Conservation (phyloP, 352 stramenopile species). For the Pythium coloratum region DNA sequence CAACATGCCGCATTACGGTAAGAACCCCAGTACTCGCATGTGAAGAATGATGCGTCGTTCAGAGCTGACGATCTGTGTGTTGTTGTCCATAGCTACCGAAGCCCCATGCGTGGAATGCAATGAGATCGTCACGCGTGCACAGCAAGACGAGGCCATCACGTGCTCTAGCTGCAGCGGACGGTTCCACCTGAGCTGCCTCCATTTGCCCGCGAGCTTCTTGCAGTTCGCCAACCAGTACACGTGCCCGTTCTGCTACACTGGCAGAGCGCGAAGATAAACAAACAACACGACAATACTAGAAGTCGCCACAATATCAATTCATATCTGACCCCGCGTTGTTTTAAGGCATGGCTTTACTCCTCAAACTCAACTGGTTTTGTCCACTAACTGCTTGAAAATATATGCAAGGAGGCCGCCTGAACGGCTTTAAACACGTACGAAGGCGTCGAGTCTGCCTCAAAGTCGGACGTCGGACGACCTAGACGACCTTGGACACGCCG, state of each 20-base stretch:
- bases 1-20: constrained; percentile 16
- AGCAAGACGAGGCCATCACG: constrained; percentile 39
- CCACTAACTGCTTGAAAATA: neutral
- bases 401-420: neutral
- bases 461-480: neutral
- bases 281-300: neutral
- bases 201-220: constrained; percentile 54
- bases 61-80: neutral
- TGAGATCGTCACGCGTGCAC: constrained; percentile 20
- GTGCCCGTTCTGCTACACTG: constrained; percentile 64
- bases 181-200: constrained; percentile 59
- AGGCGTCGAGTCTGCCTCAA: too few species aligned
- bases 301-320: neutral
- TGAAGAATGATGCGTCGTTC: too few species aligned
- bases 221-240: constrained; percentile 62
- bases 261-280: constrained; percentile 27
- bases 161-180: constrained; percentile 44
- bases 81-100: constrained; percentile 13
- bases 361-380: neutral
- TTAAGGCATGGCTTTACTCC: neutral
- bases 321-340: neutral
- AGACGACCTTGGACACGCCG: constrained; percentile 21
- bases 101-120: constrained; percentile 29
- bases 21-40: neutral
- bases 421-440: neutral